Evolutionary conservation across 2,329 filamentous ascomycete species (phyloP).

Genomic region (Scopulariopsis brevicaulis): DNA sequence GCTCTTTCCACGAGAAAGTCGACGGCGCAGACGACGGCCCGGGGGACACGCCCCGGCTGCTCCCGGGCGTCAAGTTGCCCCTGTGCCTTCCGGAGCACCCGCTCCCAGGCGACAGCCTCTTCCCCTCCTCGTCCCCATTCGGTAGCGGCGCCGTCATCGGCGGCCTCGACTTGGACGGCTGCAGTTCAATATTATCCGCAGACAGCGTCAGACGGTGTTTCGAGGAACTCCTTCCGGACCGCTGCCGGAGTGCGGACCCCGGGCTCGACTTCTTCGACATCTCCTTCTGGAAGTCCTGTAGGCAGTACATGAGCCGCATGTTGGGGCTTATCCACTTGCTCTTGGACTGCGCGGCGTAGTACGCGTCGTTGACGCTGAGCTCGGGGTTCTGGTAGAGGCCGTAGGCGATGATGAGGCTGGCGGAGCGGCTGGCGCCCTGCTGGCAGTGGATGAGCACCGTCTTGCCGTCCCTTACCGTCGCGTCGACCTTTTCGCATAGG

Average conservation of each 20-base stretch:
- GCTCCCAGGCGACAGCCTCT: conserved; percentile 9
- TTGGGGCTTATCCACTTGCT: conserved; percentile 86
- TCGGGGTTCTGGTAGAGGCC: conserved; percentile 69
- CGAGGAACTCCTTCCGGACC: conserved; percentile 40
- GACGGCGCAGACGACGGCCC: conserved; percentile 59
- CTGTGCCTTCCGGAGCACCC: conserved; percentile 29
- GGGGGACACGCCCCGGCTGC: conserved; percentile 37
- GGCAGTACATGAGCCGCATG: conserved; percentile 84
- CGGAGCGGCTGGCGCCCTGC: conserved; percentile 75
- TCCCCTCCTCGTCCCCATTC: conserved; percentile 32
- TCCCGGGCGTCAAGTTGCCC: conserved; percentile 40
- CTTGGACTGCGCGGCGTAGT: conserved; percentile 67
- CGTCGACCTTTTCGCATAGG: conserved; percentile 67
- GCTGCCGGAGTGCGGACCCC: conserved; percentile 34
- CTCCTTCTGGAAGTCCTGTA: conserved; percentile 69
- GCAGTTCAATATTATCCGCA: conserved; percentile 41
- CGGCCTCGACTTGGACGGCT: conserved; percentile 28
- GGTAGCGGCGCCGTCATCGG: conserved; percentile 52
- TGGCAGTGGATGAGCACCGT: conserved; percentile 76
- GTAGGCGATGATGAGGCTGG: conserved; percentile 78
- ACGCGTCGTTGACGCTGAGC: conserved; percentile 71
- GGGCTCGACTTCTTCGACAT: conserved; percentile 34
- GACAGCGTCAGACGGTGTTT: conserved; percentile 52
- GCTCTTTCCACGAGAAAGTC: conserved; percentile 46
- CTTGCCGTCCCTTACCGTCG: conserved; percentile 60